Evolutionary conservation across 768 basidiomycete species (phyloP), one percentile per base, ranked within the genome.

Genomic region (Asterophora lycoperdoides): DNA sequence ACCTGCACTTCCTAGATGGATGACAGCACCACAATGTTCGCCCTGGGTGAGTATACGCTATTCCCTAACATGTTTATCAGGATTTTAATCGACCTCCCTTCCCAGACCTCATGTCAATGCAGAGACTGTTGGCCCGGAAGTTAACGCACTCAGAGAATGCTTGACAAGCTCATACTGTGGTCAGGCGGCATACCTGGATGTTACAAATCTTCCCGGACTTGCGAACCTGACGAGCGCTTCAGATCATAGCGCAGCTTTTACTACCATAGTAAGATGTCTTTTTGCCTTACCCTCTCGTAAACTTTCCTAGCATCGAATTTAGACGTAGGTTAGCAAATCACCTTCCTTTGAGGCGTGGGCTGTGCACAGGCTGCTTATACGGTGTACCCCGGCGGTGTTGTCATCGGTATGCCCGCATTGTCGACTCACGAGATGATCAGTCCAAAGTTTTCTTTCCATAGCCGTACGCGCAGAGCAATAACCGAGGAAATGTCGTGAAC

Each of bases 161-260:
- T n/a, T n/a, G n/a, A n/a, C n/a, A n/a, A n/a, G n/a, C 13, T 40
- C 11, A 23, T 14, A 23, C 28, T 8, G 2, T 18, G n/a, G 6
- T 13, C 30, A 64, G 68, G 68, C 17, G 73, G 76, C 2, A 70
- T 78, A 26, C 77, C 76, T 7, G 75, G 73, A 7, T 78, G 76
- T 65, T 6, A 71, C 71, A 1, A 73, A 75, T 53, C 63, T 75
- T 15, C 62, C 73, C 4, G 79, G 77, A n/a, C n/a, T n/a, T n/a
- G n/a, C n/a, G n/a, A n/a, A n/a, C n/a, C n/a, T n/a, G 18, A 85
- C 83, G 15, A 83, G 82, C 51, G 74, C 75, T 3, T 77, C 76
- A 1, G 75, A 78, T 50, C 85, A 77, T 60, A 65, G 64, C 7
- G 71, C 64, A 9, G 73, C 81, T 0, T 86, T n/a, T n/a, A n/a